Evolutionary conservation across 495 filamentous ascomycete genomes (phyloP).

Genomic region (Polyplosphaeria fusca): DNA sequence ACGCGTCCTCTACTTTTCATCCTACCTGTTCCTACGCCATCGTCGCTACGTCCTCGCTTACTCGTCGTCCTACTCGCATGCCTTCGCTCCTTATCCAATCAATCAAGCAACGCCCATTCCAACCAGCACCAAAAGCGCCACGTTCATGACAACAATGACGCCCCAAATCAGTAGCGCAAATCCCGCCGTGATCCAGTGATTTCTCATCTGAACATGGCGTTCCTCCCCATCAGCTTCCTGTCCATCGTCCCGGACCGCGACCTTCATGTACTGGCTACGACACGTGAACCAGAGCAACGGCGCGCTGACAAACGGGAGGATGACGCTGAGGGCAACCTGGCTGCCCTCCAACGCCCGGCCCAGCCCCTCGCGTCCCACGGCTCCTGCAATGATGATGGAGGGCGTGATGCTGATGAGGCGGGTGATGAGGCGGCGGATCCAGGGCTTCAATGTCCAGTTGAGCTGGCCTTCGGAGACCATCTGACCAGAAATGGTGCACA

Average conservation of each 20-base stretch:
- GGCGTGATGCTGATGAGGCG: constrained; percentile 73
- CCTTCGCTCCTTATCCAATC: no score
- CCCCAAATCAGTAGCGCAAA: constrained; percentile 41
- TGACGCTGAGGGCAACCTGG: constrained; percentile 77
- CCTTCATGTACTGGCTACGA: constrained; percentile 76
- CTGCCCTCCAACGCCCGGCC: constrained; percentile 69
- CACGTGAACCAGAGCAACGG: constrained; percentile 88
- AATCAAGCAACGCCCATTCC: constrained; percentile 23
- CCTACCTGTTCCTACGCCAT: no score
- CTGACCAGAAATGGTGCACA: constrained; percentile 81
- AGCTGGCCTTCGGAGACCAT: constrained; percentile 80
- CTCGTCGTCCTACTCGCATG: no score
- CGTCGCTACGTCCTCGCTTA: no score
- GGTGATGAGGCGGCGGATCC: constrained; percentile 69
- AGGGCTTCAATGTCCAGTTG: constrained; percentile 66
- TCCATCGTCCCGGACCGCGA: constrained; percentile 35
- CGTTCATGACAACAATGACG: constrained; percentile 45
- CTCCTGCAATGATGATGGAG: constrained; percentile 76
- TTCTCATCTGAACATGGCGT: constrained; percentile 37
- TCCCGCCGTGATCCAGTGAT: constrained; percentile 37
- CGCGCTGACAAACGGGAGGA: constrained; percentile 76
- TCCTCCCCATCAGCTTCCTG: constrained; percentile 5
- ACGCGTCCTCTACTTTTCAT: no score
- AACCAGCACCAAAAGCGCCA: constrained; percentile 39
- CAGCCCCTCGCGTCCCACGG: constrained; percentile 68